These are phyloP conservation scores for Emergomyces orientalis DNA, from an alignment of 2,329 filamentous ascomycete genomes.

Conservation along the genomic window DNA sequence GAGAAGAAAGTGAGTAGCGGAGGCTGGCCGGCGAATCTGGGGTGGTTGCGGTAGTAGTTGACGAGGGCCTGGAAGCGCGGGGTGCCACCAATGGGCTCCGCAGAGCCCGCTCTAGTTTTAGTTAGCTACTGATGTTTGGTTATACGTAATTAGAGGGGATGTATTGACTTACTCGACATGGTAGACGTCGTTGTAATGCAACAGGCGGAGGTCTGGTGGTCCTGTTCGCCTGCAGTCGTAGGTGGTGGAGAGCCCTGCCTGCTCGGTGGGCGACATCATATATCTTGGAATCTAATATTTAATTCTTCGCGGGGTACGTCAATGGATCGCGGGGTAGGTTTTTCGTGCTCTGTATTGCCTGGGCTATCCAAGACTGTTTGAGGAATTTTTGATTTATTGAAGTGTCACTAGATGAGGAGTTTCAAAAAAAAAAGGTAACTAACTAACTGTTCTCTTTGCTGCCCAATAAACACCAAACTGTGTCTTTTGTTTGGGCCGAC, in stretches of 20 bases:
- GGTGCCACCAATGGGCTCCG: slow-evolving; percentile 74
- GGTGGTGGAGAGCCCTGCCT: slow-evolving; percentile 33
- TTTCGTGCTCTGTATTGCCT: neutral
- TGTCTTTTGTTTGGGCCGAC: too few relatives aligned
- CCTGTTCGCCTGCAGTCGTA: slow-evolving; percentile 36
- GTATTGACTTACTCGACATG: slow-evolving; percentile 56
- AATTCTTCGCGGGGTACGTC: neutral
- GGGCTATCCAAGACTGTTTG: neutral
- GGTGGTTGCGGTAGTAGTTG: slow-evolving; percentile 60
- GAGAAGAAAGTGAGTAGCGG: slow-evolving; percentile 72
- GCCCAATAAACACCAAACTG: neutral
- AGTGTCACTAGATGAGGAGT: neutral
- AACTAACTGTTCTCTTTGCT: neutral
- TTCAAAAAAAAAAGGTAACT: neutral
- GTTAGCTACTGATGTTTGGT: neutral
- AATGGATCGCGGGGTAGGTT: neutral
- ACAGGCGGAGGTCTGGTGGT: slow-evolving; percentile 62
- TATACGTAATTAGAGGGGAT: slow-evolving; percentile 2
- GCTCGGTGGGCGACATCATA: slow-evolving; percentile 24
- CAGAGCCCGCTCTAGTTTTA: slow-evolving; percentile 48
- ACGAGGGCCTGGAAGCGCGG: slow-evolving; percentile 70
- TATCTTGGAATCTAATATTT: neutral
- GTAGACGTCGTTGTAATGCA: slow-evolving; percentile 94
- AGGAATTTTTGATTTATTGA: neutral
- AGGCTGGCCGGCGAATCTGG: slow-evolving; percentile 54